Evolutionary conservation across 1,284 basidiomycete species (phyloP).

Genomic region (Sanghuangporus sanghuang): DNA sequence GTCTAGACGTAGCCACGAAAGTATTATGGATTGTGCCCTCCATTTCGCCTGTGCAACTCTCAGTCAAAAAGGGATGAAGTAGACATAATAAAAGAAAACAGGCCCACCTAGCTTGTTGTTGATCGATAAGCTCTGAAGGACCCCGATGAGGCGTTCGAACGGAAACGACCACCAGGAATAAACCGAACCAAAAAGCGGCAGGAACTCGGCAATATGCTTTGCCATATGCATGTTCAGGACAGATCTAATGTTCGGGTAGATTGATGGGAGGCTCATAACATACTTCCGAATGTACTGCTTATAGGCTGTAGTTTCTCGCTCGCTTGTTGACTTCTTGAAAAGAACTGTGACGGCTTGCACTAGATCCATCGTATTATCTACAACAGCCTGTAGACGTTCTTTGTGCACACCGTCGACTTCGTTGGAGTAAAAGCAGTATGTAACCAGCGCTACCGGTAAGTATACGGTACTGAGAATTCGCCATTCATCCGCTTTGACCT

Average conservation of each 20-base stretch:
- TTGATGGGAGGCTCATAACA: background rate
- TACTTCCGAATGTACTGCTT: background rate
- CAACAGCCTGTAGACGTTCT: background rate
- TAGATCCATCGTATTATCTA: background rate
- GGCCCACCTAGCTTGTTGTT: too few relatives aligned
- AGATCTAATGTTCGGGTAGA: background rate
- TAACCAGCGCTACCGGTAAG: slow-evolving; percentile 29
- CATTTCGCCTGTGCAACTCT: too few relatives aligned
- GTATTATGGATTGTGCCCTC: too few relatives aligned
- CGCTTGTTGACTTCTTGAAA: background rate
- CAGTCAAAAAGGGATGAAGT: too few relatives aligned
- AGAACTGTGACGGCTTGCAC: background rate
- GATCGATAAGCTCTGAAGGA: slow-evolving; percentile 22
- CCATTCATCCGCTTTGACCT: slow-evolving; percentile 36
- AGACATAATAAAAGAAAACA: too few relatives aligned
- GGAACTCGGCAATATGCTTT: slow-evolving; percentile 22
- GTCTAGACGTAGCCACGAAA: too few relatives aligned
- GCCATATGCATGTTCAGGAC: slow-evolving; percentile 22
- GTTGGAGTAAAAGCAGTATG: slow-evolving; percentile 27
- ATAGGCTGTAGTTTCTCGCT: background rate
- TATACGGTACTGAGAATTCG: slow-evolving; percentile 26
- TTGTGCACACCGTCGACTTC: background rate
- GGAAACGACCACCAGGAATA: slow-evolving; percentile 24
- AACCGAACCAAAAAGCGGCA: slow-evolving; percentile 21
- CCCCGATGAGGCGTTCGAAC: slow-evolving; percentile 22